Conservation (phyloP, 805 yeast species). For the Wickerhamiella lipophila region DNA sequence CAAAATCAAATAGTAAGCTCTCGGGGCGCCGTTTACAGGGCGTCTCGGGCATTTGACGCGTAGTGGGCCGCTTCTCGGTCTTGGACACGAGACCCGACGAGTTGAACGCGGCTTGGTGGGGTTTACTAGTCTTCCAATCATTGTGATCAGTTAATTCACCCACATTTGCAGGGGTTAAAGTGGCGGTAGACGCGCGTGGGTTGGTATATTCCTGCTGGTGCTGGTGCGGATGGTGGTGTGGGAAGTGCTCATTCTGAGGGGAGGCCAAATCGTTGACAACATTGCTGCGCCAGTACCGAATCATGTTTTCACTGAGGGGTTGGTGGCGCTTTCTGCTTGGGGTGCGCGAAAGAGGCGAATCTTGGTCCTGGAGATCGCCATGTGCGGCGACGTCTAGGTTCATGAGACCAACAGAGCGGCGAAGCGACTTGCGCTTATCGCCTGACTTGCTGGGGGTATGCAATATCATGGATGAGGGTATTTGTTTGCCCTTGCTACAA, state of each 20-base stretch:
- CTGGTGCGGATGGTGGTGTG: background rate
- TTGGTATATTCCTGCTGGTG: background rate
- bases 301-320: conserved; percentile 17
- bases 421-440: conserved; percentile 20
- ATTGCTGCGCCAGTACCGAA: conserved; percentile 7
- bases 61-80: conserved; percentile 35
- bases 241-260: background rate
- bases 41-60: conserved; percentile 42
- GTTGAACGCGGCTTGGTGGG: conserved; percentile 72
- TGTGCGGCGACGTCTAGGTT: conserved; percentile 27
- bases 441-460: conserved; percentile 5
- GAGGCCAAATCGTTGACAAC: background rate
- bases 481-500: conserved; percentile 4
- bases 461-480: background rate
- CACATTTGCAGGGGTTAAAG: conserved; percentile 11
- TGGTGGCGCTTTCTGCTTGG: conserved; percentile 21
- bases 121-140: conserved; percentile 40
- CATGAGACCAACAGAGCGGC: conserved; percentile 32
- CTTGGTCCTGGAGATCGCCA: conserved; percentile 5
- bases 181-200: conserved; percentile 12
- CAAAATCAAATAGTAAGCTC: background rate
- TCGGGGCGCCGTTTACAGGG: conserved; percentile 36
- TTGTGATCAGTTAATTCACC: conserved; percentile 11
- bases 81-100: conserved; percentile 60
- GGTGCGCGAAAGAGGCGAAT: conserved; percentile 11